Evolutionary conservation across 2,329 filamentous ascomycete genomes (phyloP).

Genomic region (Fusarium sp.): DNA sequence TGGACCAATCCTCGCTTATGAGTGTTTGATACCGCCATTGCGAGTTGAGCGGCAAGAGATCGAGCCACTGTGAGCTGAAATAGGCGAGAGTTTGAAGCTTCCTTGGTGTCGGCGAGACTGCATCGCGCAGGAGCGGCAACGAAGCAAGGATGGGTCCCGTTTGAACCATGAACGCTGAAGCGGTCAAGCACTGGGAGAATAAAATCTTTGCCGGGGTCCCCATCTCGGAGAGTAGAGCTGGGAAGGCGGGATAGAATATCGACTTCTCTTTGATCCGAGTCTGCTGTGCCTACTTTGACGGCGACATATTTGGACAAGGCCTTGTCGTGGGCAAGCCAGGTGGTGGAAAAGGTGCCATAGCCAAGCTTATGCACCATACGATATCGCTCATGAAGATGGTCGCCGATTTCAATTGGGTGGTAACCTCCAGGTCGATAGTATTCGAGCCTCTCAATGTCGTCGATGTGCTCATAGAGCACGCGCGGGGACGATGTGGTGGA

Average conservation of each 20-base stretch:
- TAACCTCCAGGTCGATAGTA: constrained; percentile 53
- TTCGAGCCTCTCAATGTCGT: constrained; percentile 37
- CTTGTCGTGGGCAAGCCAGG: constrained; percentile 49
- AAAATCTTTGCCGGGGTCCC: background rate
- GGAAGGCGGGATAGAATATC: constrained; percentile 40
- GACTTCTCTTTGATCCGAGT: constrained; percentile 31
- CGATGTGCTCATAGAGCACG: constrained; percentile 20
- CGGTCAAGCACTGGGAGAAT: constrained; percentile 40
- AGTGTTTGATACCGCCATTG: constrained; percentile 46
- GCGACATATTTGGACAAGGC: constrained; percentile 44
- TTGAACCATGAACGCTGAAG: constrained; percentile 45
- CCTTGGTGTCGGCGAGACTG: constrained; percentile 39
- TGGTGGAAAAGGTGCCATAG: constrained; percentile 47
- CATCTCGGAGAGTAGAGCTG: background rate
- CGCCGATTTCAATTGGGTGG: constrained; percentile 54
- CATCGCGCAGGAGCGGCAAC: constrained; percentile 42
- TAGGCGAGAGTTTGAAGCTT: constrained; percentile 6
- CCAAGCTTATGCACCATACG: constrained; percentile 47
- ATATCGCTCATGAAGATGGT: constrained; percentile 49
- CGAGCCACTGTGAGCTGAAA: constrained; percentile 47
- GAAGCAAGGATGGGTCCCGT: constrained; percentile 47
- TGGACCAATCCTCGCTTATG: constrained; percentile 49
- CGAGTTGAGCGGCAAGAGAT: constrained; percentile 45
- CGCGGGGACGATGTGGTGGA: background rate
- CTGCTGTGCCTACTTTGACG: constrained; percentile 48